Conservation (phyloP, 345 rosid species). For the Citrus medica region DNA sequence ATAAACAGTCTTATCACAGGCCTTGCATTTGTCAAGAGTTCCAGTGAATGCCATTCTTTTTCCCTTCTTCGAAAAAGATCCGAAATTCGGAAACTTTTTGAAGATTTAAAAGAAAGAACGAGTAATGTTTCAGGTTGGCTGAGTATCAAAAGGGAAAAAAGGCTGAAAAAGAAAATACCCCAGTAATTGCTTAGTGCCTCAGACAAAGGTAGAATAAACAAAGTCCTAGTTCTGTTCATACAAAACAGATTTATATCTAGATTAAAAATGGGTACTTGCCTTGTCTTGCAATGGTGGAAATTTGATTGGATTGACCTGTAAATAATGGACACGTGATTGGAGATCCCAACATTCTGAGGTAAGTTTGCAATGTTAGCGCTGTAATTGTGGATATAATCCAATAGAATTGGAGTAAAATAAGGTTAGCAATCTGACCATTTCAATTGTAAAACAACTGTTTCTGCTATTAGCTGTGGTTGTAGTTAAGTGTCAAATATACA, state of each 20-base stretch:
- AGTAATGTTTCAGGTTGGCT: conserved; percentile 3
- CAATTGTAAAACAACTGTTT: conserved; percentile 16
- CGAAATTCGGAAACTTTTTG: conserved; percentile 5
- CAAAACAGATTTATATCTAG: conserved; percentile 35
- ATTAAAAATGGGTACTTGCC: conserved; percentile 20
- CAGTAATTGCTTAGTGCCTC: conserved; percentile 14
- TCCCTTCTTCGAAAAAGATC: conserved; percentile 5
- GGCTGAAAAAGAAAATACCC: conserved; percentile 11
- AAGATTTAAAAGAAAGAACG: neutral
- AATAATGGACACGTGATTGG: conserved; percentile 51
- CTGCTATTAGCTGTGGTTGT: neutral
- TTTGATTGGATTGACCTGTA: conserved; percentile 11
- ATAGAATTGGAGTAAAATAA: conserved; percentile 34
- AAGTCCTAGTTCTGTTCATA: conserved; percentile 33
- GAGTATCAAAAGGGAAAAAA: conserved; percentile 19
- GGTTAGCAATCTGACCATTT: conserved; percentile 47
- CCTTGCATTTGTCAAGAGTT: conserved; percentile 89
- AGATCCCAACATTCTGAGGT: conserved; percentile 5
- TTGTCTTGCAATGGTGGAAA: conserved; percentile 23
- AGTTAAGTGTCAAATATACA: neutral
- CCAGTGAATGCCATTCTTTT: conserved; percentile 77
- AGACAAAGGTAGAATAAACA: conserved; percentile 37
- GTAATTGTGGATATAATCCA: neutral
- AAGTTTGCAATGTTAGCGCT: neutral
- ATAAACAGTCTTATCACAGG: conserved; percentile 83